Evolutionary conservation across 2,329 filamentous ascomycete genomes (phyloP).

Genomic region (Pyrenophora seminiperda): DNA sequence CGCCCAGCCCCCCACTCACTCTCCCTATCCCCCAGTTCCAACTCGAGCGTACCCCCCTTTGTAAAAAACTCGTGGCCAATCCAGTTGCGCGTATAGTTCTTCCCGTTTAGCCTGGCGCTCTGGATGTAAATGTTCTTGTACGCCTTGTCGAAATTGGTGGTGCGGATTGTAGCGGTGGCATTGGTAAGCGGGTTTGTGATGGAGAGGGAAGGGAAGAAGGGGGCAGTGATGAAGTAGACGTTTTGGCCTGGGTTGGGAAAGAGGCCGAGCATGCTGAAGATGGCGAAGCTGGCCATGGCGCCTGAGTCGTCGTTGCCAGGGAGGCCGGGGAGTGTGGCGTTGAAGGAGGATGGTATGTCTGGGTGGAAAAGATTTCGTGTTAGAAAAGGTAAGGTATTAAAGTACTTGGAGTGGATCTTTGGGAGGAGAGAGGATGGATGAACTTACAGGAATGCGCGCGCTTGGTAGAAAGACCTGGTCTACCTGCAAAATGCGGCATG

Average conservation of each 20-base stretch:
- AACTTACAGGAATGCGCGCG: conserved; percentile 48
- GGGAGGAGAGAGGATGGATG: not conserved
- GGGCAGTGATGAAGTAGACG: conserved; percentile 55
- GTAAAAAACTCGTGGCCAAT: conserved; percentile 54
- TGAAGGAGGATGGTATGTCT: conserved; percentile 54
- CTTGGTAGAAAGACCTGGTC: conserved; percentile 50
- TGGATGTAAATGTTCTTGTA: conserved; percentile 54
- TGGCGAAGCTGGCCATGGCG: conserved; percentile 54
- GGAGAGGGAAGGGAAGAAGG: conserved; percentile 52
- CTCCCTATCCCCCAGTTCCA: conserved; percentile 50
- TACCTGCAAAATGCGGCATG: conserved; percentile 54
- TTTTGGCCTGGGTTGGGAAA: conserved; percentile 56
- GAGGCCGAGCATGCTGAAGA: conserved; percentile 52
- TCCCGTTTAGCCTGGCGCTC: conserved; percentile 50
- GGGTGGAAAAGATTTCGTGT: not conserved
- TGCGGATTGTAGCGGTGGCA: conserved; percentile 49
- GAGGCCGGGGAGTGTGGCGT: conserved; percentile 48
- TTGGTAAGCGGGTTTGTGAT: conserved; percentile 50
- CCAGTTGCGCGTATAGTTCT: conserved; percentile 53
- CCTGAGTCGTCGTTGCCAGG: conserved; percentile 56
- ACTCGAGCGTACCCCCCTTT: conserved; percentile 51
- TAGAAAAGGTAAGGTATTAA: too few relatives aligned
- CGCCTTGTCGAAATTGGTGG: conserved; percentile 49
- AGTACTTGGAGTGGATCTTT: too few relatives aligned
- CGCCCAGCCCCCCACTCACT: conserved; percentile 52